These are phyloP conservation scores for Colletotrichum sp. DNA, from an alignment of 2,329 filamentous ascomycete genomes.

Conservation along the genomic window DNA sequence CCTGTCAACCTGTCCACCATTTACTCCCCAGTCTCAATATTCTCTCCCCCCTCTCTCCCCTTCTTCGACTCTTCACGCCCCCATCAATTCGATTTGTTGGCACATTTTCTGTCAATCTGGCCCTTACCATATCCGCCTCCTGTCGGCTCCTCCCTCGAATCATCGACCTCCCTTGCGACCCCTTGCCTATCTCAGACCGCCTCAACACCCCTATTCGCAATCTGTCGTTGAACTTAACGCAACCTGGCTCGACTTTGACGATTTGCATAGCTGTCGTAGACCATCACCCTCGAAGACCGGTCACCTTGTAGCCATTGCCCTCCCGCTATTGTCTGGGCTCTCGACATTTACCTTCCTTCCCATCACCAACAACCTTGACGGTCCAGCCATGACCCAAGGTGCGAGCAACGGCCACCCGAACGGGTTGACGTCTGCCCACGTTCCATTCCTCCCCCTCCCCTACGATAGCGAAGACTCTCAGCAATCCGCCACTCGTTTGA, in stretches of 20 bases:
- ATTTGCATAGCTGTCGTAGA: neutral
- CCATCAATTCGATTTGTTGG: neutral
- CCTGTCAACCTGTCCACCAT: neutral
- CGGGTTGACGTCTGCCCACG: conserved; percentile 44
- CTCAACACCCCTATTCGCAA: neutral
- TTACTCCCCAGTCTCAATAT: neutral
- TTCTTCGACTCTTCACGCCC: neutral
- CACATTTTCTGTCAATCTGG: neutral
- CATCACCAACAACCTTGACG: neutral
- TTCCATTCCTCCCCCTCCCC: conserved; percentile 73
- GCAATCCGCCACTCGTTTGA: conserved; percentile 78
- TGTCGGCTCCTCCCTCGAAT: neutral
- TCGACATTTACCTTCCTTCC: neutral
- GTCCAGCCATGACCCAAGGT: conserved; percentile 19
- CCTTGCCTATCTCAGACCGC: neutral
- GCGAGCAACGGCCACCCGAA: conserved; percentile 33
- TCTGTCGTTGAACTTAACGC: neutral
- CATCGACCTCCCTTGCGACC: neutral
- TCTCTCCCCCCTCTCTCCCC: neutral
- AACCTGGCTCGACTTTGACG: neutral
- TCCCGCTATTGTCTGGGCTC: conserved; percentile 9
- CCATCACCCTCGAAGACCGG: neutral
- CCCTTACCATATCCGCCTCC: neutral
- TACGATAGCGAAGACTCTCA: conserved; percentile 82
- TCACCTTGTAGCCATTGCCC: neutral